phyloP scores from a whole-genome alignment of 495 filamentous ascomycete genomes.

The Aspergillus asperescens region DNA sequence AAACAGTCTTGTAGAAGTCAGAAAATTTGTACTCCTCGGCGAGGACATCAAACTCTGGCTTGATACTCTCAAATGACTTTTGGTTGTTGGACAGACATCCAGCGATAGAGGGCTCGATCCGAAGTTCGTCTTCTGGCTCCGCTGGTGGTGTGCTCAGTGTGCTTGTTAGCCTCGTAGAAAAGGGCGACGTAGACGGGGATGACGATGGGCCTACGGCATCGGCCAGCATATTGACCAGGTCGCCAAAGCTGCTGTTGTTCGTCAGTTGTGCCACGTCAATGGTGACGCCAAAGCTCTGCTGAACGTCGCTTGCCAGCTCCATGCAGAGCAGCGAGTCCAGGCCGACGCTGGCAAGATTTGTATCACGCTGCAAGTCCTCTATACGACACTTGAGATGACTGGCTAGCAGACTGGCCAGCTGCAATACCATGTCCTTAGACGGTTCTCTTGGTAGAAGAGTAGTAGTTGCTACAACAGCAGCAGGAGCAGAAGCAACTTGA shows the following conservation, averaged over 20 bases:
- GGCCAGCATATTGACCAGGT: not conserved
- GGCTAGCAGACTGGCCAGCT: not conserved
- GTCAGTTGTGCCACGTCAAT: conserved; percentile 15
- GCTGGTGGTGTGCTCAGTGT: not conserved
- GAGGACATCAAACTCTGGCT: conserved; percentile 28
- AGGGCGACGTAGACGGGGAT: too few species aligned
- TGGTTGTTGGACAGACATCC: not conserved
- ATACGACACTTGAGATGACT: conserved; percentile 39
- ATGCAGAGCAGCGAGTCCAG: conserved; percentile 51
- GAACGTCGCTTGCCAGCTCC: conserved; percentile 48
- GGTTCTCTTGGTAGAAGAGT: too few species aligned
- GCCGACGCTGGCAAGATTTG: conserved; percentile 42
- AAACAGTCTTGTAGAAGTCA: conserved; percentile 22
- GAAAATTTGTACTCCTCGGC: conserved; percentile 25
- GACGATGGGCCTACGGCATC: not conserved
- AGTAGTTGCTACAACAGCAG: too few species aligned
- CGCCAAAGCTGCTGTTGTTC: not conserved
- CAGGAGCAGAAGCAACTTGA: too few species aligned
- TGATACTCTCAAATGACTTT: conserved; percentile 8
- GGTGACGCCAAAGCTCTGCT: conserved; percentile 17
- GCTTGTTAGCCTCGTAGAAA: too few species aligned
- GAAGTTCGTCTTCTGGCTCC: too few species aligned
- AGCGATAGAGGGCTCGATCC: too few species aligned
- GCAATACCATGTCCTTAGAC: not conserved
- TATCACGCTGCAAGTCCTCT: conserved; percentile 27